Conservation (phyloP, 1,284 basidiomycete genomes). For the Tranzscheliella williamsii region DNA sequence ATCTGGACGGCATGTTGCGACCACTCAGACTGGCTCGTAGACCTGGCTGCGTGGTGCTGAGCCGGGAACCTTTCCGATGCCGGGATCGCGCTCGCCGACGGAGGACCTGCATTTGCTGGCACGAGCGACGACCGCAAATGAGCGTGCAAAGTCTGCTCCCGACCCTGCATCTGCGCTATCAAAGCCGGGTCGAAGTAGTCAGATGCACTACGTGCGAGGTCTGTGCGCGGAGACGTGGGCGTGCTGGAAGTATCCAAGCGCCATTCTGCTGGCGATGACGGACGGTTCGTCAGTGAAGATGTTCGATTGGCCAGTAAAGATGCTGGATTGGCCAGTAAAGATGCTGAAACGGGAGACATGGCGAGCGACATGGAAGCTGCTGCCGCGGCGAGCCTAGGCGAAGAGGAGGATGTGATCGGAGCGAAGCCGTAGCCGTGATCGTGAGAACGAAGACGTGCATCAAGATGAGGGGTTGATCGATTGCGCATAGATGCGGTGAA, state of each 20-base stretch:
- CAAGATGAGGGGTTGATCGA: constrained; percentile 27
- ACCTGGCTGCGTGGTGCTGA: constrained; percentile 93
- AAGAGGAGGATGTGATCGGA: constrained; percentile 6
- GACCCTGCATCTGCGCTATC: constrained; percentile 19
- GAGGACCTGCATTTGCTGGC: constrained; percentile 4
- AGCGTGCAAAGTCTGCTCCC: constrained; percentile 20
- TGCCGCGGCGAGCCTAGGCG: constrained; percentile 10
- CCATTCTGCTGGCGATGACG: constrained; percentile 21
- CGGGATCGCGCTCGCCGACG: constrained; percentile 11
- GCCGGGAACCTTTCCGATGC: constrained; percentile 90
- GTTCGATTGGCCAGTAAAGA: constrained; percentile 9
- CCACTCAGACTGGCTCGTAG: constrained; percentile 80
- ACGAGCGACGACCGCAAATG: constrained; percentile 9
- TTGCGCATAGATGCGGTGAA: constrained; percentile 16
- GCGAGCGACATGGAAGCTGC: constrained; percentile 16
- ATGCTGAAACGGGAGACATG: constrained; percentile 19
- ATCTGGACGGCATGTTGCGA: constrained; percentile 33
- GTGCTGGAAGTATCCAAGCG: constrained; percentile 11
- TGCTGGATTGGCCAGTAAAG: too few relatives aligned
- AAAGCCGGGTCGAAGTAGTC: constrained; percentile 31
- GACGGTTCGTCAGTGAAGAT: too few relatives aligned
- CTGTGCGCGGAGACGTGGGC: constrained; percentile 11
- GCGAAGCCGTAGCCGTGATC: constrained; percentile 1
- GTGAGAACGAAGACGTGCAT: constrained; percentile 9
- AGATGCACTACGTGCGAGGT: constrained; percentile 16